Evolutionary conservation across 106 monocot genomes (phyloP).

Genomic region (Xerophyta viscosa): DNA sequence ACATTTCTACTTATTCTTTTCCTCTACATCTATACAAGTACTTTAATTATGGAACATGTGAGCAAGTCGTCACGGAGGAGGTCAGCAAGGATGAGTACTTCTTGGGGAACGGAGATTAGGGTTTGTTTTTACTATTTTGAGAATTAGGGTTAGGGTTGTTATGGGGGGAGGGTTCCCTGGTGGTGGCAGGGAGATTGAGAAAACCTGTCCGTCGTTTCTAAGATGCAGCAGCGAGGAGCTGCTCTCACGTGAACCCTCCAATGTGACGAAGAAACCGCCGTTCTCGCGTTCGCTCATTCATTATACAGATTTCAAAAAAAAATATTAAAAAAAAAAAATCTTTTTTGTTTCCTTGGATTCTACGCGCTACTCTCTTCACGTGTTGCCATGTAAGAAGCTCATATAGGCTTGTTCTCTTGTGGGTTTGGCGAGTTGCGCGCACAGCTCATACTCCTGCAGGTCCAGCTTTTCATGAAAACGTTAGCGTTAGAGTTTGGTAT

Average conservation of each 20-base stretch:
- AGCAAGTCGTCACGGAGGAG: neutral
- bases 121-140: slow-evolving; percentile 8
- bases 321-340: neutral
- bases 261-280: neutral
- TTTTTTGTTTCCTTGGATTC: slow-evolving; percentile 11
- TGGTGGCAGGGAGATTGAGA: neutral
- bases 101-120: neutral
- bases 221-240: slow-evolving; percentile 16
- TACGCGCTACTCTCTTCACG: slow-evolving; percentile 36
- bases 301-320: neutral
- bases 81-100: neutral
- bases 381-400: slow-evolving; percentile 44
- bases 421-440: slow-evolving; percentile 34
- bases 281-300: no score
- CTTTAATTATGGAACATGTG: no score
- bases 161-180: no score
- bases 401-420: slow-evolving; percentile 43
- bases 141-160: slow-evolving; percentile 42
- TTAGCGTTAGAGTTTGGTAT: neutral
- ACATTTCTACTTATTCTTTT: no score
- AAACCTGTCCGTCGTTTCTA: neutral
- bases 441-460: neutral
- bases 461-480: slow-evolving; percentile 2
- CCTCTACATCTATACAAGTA: neutral
- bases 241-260: slow-evolving; percentile 49